phyloP scores from a whole-genome alignment of 2,329 filamentous ascomycete species.

The Fusarium sp. region DNA sequence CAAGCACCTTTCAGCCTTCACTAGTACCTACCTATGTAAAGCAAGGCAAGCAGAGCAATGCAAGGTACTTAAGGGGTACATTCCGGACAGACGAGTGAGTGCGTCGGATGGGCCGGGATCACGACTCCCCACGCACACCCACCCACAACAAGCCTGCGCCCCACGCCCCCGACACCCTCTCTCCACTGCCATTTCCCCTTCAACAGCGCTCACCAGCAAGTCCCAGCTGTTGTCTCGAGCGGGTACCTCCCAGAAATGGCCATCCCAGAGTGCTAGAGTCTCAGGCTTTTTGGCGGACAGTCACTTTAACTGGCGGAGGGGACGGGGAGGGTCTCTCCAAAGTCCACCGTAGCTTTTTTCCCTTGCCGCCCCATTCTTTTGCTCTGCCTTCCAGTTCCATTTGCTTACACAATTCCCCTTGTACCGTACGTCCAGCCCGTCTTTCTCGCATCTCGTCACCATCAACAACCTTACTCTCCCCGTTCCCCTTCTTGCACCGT shows the following conservation, averaged over 20 bases:
- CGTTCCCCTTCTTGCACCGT: constrained; percentile 40
- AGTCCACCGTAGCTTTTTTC: constrained; percentile 53
- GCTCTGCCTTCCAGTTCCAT: constrained; percentile 26
- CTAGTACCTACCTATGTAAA: no score
- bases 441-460: constrained; percentile 40
- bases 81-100: constrained; percentile 32
- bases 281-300: constrained; percentile 27
- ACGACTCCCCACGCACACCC: constrained; percentile 42
- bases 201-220: constrained; percentile 40
- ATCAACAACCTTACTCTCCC: constrained; percentile 43
- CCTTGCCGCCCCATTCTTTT: constrained; percentile 46
- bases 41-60: background rate
- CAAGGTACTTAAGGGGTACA: constrained; percentile 41
- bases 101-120: constrained; percentile 49
- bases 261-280: constrained; percentile 39
- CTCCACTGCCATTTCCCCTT: constrained; percentile 52
- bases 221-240: constrained; percentile 44
- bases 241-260: constrained; percentile 38
- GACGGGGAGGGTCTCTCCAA: constrained; percentile 37
- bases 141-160: constrained; percentile 39
- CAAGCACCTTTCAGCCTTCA: no score
- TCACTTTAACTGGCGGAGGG: constrained; percentile 42
- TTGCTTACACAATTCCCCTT: constrained; percentile 52
- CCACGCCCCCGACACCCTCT: constrained; percentile 48
- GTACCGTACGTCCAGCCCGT: constrained; percentile 30